Base-by-base conservation (phyloP, 2,329 filamentous ascomycete genomes). In the Botryosphaeria dothidea region DNA sequence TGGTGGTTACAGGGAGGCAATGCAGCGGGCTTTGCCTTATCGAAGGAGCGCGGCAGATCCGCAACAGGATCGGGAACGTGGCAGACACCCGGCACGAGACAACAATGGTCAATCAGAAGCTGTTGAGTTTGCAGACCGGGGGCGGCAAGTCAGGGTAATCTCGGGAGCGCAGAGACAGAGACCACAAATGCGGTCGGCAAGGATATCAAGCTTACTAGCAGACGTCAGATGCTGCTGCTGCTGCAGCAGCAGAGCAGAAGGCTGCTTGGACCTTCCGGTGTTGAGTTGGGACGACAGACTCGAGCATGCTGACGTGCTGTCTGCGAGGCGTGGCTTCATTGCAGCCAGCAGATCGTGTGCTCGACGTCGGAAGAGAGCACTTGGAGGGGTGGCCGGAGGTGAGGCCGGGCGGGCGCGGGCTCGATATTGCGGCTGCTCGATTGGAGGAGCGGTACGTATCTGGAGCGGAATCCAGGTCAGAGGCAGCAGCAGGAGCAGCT, bases 61-160 rank as follows among this genome's bases (percentile, higher is more conserved):
- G 38, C 56, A 46, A 46, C 56, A 23, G 38, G 38, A 45, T 58
- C 54, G 54, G 54, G 54, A 58, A 19, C 25, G 54, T 31, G 49
- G 23, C 25, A 58, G 38, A 21, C 38, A 46, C 21, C 43, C 49
- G 49, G 11, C 49, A 36, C 27, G 27, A 52, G 49, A 52, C 17
- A 17, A 21, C 29, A 7, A 29, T 19, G 7, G 49, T 11, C 48
- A 27, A 31, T 13, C 25, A 51, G 48, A 8, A 23, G 48, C 25
- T 29, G 48, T 17, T 19, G 13, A 51, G 25, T 17, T 11, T 13
- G 23, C 48, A 6, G 13, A n/a, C 21, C 13, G 31, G 48, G 48
- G 48, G 11, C 4, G 19, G 17, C 19, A 51, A 29, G 11, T n/a
- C 8, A 17, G 48, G 17, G 25, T 4, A 23, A 13, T 7, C n/a